Evolutionary conservation across 345 rosid species (phyloP), one percentile per base, ranked within the genome.

Genomic region (Noccaea bulbosa): DNA sequence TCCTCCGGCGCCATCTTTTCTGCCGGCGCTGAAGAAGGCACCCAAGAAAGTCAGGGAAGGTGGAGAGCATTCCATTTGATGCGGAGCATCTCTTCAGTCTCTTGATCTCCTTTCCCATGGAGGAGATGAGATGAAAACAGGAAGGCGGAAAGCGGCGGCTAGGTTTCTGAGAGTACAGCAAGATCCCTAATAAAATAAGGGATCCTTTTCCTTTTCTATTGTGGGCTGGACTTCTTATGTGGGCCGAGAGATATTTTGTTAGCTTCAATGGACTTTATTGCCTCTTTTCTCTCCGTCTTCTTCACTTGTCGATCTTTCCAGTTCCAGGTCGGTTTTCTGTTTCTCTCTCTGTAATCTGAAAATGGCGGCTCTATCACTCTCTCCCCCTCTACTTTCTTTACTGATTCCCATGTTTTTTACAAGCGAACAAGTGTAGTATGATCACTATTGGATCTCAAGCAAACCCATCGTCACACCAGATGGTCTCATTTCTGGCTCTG

Each of bases 401-500:
- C n/a, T n/a, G n/a, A n/a, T n/a, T 64, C 54, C 27, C 33, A 55
- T 58, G 34, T n/a, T 40, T 74, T 33, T 63, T 65, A 64, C 74
- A 50, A 10, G 67, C 70, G 58, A 55, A n/a, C 2, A 81, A 44
- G 3, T 93, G 98, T 58, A 89, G 98, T 76, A 80, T 48, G 78
- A 75, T 37, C 94, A 88, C 70, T 94, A 77, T 73, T 91, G 90
- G 93, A 78, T 94, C 54, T 83, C 79, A 32, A 85, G 97, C 74
- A 85, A 80, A 73, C 87, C 83, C 3, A 83, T 94, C 71, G 86
- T 89, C 67, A 91, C 96, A 15, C 93, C 89, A 0, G 67, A 67
- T 12, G 92, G 92, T 24, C 64, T 89, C 53, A 81, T 91, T 70
- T 81, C 95, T 30, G 95, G 91, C 33, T 95, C 97, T 80, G 96